Base-by-base conservation (phyloP, 345 rosid genomes). In the Populus pruinosa region DNA sequence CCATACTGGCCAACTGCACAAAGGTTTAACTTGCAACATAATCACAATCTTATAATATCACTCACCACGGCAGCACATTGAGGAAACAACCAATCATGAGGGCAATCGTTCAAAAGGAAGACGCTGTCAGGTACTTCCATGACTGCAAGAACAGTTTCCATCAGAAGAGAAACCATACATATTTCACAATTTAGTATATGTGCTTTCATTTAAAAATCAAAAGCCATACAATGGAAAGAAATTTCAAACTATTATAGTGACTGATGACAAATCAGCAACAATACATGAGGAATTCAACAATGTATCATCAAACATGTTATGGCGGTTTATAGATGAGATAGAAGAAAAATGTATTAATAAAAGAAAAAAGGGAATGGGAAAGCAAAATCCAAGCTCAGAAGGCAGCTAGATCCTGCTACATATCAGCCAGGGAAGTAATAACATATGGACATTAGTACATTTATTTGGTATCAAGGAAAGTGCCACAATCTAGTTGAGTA, bases 11-110 rank as follows among this genome's bases (percentile, higher is more conserved):
- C 11, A 36, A 35, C n/a, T 20, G 41, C 35, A 1, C n/a, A 43
- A 73, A 71, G 44, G 2, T 53, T 55, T 53, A 25, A 4, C 18
- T 71, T 33, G 74, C 75, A 55, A 31, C 27, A 53, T 11, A 53
- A 53, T 71, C 25, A 59, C 29, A 3, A 59, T 59, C 64, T 59
- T 59, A 23, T 6, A 10, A 23, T 10, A 59, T 59, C 17, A 72
- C 89, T 86, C 86, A 96, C 99, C 92, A 93, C 96, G 21, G 99
- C 96, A 53, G 94, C 92, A 85, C 98, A 96, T 50, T 91, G 99
- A 77, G 96, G 98, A 88, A 96, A 96, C 89, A 96, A 83, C 99
- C 99, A 96, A 87, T 96, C 99, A 70, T 96, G 98, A 70, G 99
- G 99, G 79, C 98, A 92, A 70, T 96, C 99, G 77, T 92, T 94